phyloP scores from a whole-genome alignment of 2,329 filamentous ascomycete genomes.

The Stachybotrys echinatus region DNA sequence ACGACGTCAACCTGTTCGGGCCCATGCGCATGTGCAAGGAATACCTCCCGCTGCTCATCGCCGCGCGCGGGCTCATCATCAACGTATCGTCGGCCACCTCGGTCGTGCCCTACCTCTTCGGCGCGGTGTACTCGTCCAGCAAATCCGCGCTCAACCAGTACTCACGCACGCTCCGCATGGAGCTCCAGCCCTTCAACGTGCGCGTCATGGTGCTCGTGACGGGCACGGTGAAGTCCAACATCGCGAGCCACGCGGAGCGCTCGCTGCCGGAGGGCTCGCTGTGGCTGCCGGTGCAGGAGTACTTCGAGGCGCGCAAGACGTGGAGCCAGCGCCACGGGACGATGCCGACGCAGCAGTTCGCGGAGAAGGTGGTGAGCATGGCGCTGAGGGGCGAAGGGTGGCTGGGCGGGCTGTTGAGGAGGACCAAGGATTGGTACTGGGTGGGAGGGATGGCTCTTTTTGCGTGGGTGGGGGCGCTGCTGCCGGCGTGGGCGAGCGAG shows the following conservation, averaged over 20 bases:
- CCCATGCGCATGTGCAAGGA: constrained; percentile 50
- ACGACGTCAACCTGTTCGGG: constrained; percentile 53
- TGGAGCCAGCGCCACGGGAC: constrained; percentile 45
- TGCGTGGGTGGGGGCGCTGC: constrained; percentile 18
- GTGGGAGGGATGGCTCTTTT: constrained; percentile 22
- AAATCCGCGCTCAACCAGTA: constrained; percentile 50
- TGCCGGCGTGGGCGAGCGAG: constrained; percentile 23
- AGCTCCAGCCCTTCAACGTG: constrained; percentile 48
- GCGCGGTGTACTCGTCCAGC: constrained; percentile 47
- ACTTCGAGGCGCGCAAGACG: constrained; percentile 39
- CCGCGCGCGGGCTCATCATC: constrained; percentile 45
- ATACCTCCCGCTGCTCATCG: constrained; percentile 44
- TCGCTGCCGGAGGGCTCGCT: constrained; percentile 38
- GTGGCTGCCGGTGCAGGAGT: constrained; percentile 38
- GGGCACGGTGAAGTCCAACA: constrained; percentile 48
- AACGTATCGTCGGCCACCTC: constrained; percentile 50
- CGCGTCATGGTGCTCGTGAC: constrained; percentile 53
- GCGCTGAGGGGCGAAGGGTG: constrained; percentile 35
- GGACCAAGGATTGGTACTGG: constrained; percentile 28
- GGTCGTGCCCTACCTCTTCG: constrained; percentile 47
- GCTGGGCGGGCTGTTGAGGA: constrained; percentile 24
- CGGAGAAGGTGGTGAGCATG: constrained; percentile 33
- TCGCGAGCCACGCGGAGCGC: constrained; percentile 34
- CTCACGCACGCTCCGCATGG: constrained; percentile 47
- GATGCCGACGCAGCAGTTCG: constrained; percentile 38